phyloP scores from a whole-genome alignment of 202 grass and related monocot species.

The Eragrostis tef region DNA sequence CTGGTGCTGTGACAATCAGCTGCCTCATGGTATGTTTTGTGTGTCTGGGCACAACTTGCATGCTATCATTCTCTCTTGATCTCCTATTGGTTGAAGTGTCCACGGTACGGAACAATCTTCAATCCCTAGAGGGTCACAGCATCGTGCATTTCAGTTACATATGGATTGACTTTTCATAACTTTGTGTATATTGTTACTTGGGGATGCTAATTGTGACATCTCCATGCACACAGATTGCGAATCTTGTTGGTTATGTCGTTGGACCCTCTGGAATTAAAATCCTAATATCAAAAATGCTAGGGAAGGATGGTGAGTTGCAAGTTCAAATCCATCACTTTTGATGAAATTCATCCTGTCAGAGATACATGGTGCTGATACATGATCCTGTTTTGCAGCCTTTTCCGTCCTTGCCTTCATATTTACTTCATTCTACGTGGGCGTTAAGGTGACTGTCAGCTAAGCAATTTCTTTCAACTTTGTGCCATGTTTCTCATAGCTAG shows the following conservation, averaged over 20 bases:
- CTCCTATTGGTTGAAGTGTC: neutral
- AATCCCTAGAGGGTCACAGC: too few relatives aligned
- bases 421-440: conserved; percentile 74
- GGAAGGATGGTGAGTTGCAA: conserved; percentile 63
- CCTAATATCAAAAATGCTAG: conserved; percentile 69
- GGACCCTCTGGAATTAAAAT: conserved; percentile 71
- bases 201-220: conserved; percentile 29
- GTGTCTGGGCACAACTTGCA: conserved; percentile 7
- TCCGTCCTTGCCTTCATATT: conserved; percentile 63
- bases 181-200: neutral
- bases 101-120: neutral
- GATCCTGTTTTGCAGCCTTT: conserved; percentile 46
- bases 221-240: conserved; percentile 62
- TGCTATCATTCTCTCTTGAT: neutral
- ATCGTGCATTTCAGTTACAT: conserved; percentile 2
- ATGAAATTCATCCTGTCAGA: neutral
- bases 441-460: conserved; percentile 65
- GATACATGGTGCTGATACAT: conserved; percentile 30
- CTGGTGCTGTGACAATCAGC: conserved; percentile 84
- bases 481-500: conserved; percentile 24
- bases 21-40: conserved; percentile 79
- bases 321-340: conserved; percentile 15
- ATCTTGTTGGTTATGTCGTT: conserved; percentile 86
- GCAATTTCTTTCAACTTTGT: neutral
- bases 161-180: neutral